phyloP scores from a whole-genome alignment of 2,329 filamentous ascomycete species.

The Ascochyta koolunga region DNA sequence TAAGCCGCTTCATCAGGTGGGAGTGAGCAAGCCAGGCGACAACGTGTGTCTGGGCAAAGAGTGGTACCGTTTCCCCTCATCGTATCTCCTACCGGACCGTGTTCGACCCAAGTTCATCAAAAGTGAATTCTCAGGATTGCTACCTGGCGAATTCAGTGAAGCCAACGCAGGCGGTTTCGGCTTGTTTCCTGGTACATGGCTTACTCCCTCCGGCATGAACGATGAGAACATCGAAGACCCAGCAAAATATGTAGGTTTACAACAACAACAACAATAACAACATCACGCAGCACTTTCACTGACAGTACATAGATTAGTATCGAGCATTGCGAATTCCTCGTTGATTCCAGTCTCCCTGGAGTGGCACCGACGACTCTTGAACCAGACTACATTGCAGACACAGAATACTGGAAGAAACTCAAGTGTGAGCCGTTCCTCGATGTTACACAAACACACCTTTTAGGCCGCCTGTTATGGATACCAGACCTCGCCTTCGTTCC shows the following conservation, averaged over 20 bases:
- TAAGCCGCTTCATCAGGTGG: constrained; percentile 64
- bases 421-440: constrained; percentile 83
- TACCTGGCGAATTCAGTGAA: constrained; percentile 90
- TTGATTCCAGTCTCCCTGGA: constrained; percentile 81
- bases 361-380: constrained; percentile 69
- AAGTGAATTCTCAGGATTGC: constrained; percentile 84
- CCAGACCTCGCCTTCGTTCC: constrained; percentile 75
- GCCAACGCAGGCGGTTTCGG: constrained; percentile 68
- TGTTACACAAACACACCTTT: constrained; percentile 70
- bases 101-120: constrained; percentile 89
- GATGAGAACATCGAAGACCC: constrained; percentile 86
- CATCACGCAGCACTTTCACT: constrained; percentile 7
- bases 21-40: constrained; percentile 65
- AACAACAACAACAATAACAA: no score
- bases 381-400: constrained; percentile 78
- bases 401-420: constrained; percentile 76
- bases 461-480: constrained; percentile 82
- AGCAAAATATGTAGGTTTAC: constrained; percentile 75
- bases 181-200: constrained; percentile 82
- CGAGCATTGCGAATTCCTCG: constrained; percentile 77
- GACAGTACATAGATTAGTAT: constrained; percentile 64
- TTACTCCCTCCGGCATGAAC: constrained; percentile 84
- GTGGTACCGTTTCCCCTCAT: constrained; percentile 97
- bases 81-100: constrained; percentile 84
- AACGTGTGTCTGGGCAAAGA: constrained; percentile 92